Evolutionary conservation across 2,329 filamentous ascomycete species (phyloP).

Genomic region (Penicillium hordei): DNA sequence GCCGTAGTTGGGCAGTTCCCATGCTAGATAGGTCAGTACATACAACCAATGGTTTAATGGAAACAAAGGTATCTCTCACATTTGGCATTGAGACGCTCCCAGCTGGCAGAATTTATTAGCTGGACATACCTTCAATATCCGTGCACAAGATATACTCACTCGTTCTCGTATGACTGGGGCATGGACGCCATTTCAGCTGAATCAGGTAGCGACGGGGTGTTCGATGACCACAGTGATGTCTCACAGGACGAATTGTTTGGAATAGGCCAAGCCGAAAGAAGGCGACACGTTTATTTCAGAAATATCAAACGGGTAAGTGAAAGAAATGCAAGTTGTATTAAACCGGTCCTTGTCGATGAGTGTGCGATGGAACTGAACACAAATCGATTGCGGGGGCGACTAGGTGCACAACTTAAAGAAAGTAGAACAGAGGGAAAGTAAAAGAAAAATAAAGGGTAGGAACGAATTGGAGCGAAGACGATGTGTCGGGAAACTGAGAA

Average conservation of each 20-base stretch:
- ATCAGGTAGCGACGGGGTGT: background rate
- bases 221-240: background rate
- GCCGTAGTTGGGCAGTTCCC: constrained; percentile 6
- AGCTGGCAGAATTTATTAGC: background rate
- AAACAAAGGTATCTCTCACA: background rate
- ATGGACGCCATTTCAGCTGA: background rate
- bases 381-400: background rate
- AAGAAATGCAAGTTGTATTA: background rate
- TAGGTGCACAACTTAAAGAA: background rate
- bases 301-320: background rate
- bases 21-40: background rate
- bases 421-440: background rate
- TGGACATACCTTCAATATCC: background rate
- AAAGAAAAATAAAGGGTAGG: background rate
- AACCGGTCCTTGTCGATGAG: background rate
- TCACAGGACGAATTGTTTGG: background rate
- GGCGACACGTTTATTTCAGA: background rate
- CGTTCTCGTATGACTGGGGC: background rate
- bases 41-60: background rate
- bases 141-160: background rate
- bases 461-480: background rate
- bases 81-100: constrained; percentile 4
- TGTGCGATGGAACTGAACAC: background rate
- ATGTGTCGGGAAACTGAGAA: background rate
- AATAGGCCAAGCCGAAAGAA: background rate